A percentile compares a stretch with the other conserved stretches of the same genome.
Conservation (phyloP, 2,329 filamentous ascomycete genomes). For the Golovinomyces cichoracearum region DNA sequence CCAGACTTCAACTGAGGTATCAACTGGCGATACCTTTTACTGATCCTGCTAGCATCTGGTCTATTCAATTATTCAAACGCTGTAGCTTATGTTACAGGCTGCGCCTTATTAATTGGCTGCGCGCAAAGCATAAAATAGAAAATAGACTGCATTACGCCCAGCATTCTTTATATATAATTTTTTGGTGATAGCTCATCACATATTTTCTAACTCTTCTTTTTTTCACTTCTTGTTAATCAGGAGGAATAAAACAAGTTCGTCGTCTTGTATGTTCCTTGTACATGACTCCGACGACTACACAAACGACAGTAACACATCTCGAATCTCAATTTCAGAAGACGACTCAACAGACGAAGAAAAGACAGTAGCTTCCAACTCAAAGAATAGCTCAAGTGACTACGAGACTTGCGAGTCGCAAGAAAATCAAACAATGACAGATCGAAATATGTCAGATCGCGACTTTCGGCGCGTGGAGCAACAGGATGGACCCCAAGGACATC, state of each 20-base stretch:
- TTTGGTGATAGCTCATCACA: too few species aligned
- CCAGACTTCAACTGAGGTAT: too few species aligned
- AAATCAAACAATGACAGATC: not conserved
- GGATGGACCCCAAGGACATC: not conserved
- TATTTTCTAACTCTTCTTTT: not conserved
- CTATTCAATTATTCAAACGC: too few species aligned
- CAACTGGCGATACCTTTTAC: too few species aligned
- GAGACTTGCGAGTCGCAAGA: not conserved
- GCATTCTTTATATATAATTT: too few species aligned
- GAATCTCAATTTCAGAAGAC: not conserved
- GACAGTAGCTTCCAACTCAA: not conserved
- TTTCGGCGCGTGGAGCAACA: not conserved
- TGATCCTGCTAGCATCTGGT: too few species aligned
- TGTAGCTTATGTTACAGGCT: too few species aligned
- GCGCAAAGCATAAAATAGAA: too few species aligned
- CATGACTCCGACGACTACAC: not conserved
- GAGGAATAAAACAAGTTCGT: not conserved
- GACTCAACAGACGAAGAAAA: not conserved
- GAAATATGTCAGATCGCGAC: not conserved
- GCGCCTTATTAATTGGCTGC: too few species aligned
- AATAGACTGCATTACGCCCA: too few species aligned
- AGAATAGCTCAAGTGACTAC: not conserved
- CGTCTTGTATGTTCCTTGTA: not conserved
- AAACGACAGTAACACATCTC: not conserved
- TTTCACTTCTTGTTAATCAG: not conserved